phyloP scores from a whole-genome alignment of 805 yeast genomes.

The Kazachstania taianensis region DNA sequence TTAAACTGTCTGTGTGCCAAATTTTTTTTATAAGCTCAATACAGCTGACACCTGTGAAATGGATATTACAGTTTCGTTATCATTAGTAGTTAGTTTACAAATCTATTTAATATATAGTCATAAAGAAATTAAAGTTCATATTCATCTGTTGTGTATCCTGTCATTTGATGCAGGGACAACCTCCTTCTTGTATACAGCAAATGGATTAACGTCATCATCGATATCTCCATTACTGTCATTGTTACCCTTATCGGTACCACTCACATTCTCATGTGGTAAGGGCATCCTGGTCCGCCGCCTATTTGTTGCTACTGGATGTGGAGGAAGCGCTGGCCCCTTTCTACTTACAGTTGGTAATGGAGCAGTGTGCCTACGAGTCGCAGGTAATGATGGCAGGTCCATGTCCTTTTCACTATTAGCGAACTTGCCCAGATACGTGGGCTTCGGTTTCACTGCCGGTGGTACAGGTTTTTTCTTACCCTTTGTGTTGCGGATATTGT shows the following conservation, averaged over 20 bases:
- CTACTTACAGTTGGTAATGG: too few species aligned
- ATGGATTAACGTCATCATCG: constrained; percentile 27
- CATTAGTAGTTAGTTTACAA: too few species aligned
- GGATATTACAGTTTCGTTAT: too few species aligned
- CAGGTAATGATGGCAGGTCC: too few species aligned
- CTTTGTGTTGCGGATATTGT: too few species aligned
- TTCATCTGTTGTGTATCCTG: constrained; percentile 21
- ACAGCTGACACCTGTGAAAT: too few species aligned
- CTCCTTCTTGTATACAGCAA: constrained; percentile 28
- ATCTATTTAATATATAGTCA: neutral
- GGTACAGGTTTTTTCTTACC: too few species aligned
- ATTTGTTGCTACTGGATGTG: too few species aligned
- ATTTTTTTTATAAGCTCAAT: too few species aligned
- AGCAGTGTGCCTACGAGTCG: too few species aligned
- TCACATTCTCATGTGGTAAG: neutral
- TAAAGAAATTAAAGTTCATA: neutral
- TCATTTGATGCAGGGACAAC: constrained; percentile 32
- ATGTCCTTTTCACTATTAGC: neutral
- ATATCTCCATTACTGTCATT: constrained; percentile 4
- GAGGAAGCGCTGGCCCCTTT: too few species aligned
- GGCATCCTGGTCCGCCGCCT: constrained; percentile 1
- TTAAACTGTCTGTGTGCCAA: too few species aligned
- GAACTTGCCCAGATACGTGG: constrained; percentile 8
- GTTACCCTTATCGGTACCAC: neutral
- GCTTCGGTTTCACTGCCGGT: constrained; percentile 27